These are phyloP conservation scores for Trapa bicornis DNA, from an alignment of 345 rosid genomes.

Conservation along the genomic window DNA sequence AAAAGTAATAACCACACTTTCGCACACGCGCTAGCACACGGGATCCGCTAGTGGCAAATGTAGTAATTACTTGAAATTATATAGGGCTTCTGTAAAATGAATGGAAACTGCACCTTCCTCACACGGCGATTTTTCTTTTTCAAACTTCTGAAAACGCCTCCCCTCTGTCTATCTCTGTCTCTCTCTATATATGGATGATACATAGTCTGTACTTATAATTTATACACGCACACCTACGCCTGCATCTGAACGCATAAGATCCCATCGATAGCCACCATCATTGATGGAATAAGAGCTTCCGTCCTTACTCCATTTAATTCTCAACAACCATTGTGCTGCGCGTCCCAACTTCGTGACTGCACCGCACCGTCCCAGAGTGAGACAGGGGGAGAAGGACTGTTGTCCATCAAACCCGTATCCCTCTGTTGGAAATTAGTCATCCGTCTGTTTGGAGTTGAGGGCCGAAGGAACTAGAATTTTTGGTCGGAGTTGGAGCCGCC, in stretches of 20 bases:
- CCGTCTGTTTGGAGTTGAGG: not conserved
- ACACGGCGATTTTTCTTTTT: not conserved
- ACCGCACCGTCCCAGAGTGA: not conserved
- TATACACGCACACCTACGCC: not conserved
- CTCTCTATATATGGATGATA: not conserved
- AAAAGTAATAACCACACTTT: too few relatives aligned
- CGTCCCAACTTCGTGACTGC: not conserved
- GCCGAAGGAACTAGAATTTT: not conserved
- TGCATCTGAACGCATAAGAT: not conserved
- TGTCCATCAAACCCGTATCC: not conserved
- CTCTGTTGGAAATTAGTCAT: not conserved
- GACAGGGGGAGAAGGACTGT: not conserved
- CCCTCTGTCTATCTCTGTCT: not conserved
- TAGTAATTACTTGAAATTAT: not conserved
- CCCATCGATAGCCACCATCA: not conserved
- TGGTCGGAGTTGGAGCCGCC: not conserved
- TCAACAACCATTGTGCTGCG: not conserved
- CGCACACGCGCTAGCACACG: conserved; percentile 1
- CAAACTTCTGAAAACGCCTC: not conserved
- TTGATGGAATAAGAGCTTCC: not conserved
- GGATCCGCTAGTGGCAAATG: not conserved
- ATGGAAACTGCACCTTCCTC: not conserved
- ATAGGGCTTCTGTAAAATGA: not conserved
- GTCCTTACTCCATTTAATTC: not conserved
- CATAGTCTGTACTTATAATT: not conserved